These are phyloP conservation scores for Silene uniflora DNA, from an alignment of 148 eudicot genomes.

Conservation along the genomic window DNA sequence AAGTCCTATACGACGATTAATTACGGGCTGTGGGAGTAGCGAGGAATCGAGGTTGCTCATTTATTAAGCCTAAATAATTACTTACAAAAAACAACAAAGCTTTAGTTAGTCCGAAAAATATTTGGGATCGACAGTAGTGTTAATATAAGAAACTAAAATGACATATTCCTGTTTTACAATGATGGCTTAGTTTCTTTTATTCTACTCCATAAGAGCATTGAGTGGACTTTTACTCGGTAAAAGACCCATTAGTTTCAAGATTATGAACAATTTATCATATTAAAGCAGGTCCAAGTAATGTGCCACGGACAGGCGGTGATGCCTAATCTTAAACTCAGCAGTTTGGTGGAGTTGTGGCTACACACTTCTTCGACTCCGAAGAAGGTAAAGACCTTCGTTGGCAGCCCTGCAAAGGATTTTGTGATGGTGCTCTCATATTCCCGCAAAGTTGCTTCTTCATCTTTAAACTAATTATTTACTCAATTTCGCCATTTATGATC, in stretches of 20 bases:
- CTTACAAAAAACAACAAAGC: no score
- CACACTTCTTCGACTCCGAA: constrained; percentile 36
- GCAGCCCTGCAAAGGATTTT: constrained; percentile 67
- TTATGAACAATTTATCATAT: no score
- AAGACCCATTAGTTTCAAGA: neutral
- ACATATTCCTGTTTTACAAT: neutral
- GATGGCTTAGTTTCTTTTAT: neutral
- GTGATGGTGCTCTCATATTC: constrained; percentile 70
- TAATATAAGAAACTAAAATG: neutral
- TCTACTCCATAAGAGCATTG: neutral
- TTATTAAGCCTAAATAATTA: no score
- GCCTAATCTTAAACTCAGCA: constrained; percentile 50
- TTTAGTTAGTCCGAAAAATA: no score
- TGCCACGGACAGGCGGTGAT: constrained; percentile 67
- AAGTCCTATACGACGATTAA: no score
- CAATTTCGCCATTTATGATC: neutral
- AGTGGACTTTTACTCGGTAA: neutral
- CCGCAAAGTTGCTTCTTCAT: constrained; percentile 28
- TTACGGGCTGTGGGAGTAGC: no score
- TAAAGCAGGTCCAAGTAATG: constrained; percentile 58
- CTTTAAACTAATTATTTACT: neutral
- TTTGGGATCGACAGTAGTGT: neutral
- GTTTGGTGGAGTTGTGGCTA: constrained; percentile 65
- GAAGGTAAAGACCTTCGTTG: constrained; percentile 43
- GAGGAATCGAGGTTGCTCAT: no score